Percentiles rank a stretch among this genome's conserved stretches.
Evolutionary conservation across 2,329 filamentous ascomycete genomes (phyloP).

Genomic region (Venturiaceae sp.): DNA sequence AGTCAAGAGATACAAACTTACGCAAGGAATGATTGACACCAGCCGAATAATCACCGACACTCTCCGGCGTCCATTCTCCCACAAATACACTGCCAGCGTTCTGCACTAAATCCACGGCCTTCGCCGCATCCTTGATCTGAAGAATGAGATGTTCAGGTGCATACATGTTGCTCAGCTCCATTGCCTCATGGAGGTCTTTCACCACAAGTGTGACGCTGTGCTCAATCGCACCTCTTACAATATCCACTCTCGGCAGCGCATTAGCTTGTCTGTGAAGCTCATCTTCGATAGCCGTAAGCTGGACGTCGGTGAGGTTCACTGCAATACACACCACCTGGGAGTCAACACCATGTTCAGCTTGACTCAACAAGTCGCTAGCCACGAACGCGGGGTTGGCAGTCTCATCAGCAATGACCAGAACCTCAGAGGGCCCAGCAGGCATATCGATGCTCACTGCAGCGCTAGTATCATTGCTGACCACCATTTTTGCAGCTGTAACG

Average conservation of each 20-base stretch:
- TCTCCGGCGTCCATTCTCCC: conserved; percentile 93
- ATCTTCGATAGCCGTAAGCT: conserved; percentile 77
- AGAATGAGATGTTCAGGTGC: conserved; percentile 95
- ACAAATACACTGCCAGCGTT: conserved; percentile 97
- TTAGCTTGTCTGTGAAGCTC: conserved; percentile 82
- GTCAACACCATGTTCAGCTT: conserved; percentile 94
- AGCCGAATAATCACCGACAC: conserved; percentile 94
- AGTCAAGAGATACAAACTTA: conserved; percentile 43
- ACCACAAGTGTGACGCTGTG: conserved; percentile 84
- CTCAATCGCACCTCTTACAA: conserved; percentile 79
- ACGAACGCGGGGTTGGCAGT: conserved; percentile 88
- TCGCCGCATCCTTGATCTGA: conserved; percentile 69
- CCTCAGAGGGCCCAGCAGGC: conserved; percentile 93
- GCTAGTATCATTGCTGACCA: conserved; percentile 93
- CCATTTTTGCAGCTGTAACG: conserved; percentile 97
- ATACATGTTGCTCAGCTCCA: conserved; percentile 81
- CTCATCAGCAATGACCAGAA: conserved; percentile 89
- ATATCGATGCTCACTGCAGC: conserved; percentile 95
- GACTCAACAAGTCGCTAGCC: conserved; percentile 85
- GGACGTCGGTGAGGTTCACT: conserved; percentile 62
- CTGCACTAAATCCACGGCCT: conserved; percentile 66
- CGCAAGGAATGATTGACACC: conserved; percentile 96
- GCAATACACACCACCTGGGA: conserved; percentile 91
- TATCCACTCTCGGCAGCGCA: conserved; percentile 81
- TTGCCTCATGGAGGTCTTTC: conserved; percentile 64